These are phyloP conservation scores for Nakaseomyces sp. DNA, from an alignment of 1,139 yeast genomes.

Conservation along the genomic window DNA sequence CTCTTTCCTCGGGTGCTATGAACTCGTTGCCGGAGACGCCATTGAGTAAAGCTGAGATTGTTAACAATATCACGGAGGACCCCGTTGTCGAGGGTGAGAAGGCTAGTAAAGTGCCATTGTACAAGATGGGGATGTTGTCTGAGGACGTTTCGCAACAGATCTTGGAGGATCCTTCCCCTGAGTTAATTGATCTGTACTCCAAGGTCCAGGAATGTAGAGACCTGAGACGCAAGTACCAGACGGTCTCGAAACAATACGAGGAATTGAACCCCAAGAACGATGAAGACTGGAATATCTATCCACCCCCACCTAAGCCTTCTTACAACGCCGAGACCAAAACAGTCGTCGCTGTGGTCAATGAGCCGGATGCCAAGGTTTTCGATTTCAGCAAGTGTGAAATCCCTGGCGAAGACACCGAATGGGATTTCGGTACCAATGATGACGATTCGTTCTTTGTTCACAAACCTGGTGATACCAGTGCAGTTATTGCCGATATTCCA, in stretches of 20 bases:
- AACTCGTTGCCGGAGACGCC: slow-evolving; percentile 26
- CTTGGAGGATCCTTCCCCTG: slow-evolving; percentile 56
- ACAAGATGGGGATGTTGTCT: slow-evolving; percentile 46
- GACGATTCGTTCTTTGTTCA: slow-evolving; percentile 65
- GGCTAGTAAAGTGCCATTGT: slow-evolving; percentile 17
- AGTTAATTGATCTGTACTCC: slow-evolving; percentile 58
- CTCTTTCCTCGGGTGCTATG: slow-evolving; percentile 26
- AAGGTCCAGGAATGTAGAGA: slow-evolving; percentile 67
- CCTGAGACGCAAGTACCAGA: slow-evolving; percentile 68
- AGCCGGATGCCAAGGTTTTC: slow-evolving; percentile 46
- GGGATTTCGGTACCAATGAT: slow-evolving; percentile 44
- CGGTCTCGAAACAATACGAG: slow-evolving; percentile 62
- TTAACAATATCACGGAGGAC: slow-evolving; percentile 7
- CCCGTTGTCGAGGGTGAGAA: slow-evolving; percentile 10
- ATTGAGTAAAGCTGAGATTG: slow-evolving; percentile 9
- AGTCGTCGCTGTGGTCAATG: slow-evolving; percentile 32
- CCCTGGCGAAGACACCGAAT: slow-evolving; percentile 49
- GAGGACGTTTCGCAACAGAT: slow-evolving; percentile 60
- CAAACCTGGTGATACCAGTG: slow-evolving; percentile 31
- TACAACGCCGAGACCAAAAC: slow-evolving; percentile 69
- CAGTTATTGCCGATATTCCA: slow-evolving; percentile 55
- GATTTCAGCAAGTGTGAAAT: slow-evolving; percentile 51
- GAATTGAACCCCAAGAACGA: slow-evolving; percentile 74
- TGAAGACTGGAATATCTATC: slow-evolving; percentile 68
- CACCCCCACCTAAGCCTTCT: slow-evolving; percentile 89